Evolutionary conservation across 2,329 filamentous ascomycete genomes (phyloP).

Genomic region (Apiospora saccharicola): DNA sequence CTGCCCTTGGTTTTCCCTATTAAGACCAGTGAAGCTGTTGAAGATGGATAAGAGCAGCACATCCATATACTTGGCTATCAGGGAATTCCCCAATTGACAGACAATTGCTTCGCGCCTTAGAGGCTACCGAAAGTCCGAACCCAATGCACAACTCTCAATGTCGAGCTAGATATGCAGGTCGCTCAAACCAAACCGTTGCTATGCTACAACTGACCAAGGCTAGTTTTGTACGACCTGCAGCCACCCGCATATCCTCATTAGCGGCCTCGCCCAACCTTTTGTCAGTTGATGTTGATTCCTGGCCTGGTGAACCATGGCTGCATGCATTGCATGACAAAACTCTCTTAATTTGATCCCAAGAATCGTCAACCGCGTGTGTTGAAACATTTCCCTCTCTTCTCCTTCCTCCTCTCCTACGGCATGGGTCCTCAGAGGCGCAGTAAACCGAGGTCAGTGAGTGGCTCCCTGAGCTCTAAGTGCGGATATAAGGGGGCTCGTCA

Average conservation of each 20-base stretch:
- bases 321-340: not conserved
- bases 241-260: conserved; percentile 19
- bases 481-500: conserved; percentile 1
- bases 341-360: not conserved
- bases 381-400: not conserved
- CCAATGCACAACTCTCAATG: not conserved
- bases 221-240: not conserved
- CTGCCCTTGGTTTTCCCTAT: not conserved
- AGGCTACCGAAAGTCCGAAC: conserved; percentile 13
- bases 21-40: conserved; percentile 4
- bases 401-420: not conserved
- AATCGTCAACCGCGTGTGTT: not conserved
- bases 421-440: conserved; percentile 6
- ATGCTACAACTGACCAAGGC: not conserved
- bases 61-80: not conserved
- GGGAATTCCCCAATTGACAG: not conserved
- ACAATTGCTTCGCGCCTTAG: not conserved
- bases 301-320: conserved; percentile 10
- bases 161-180: not conserved
- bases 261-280: conserved; percentile 4
- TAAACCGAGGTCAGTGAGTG: conserved; percentile 12
- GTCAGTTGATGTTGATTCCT: conserved; percentile 14
- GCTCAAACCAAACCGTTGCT: conserved; percentile 12
- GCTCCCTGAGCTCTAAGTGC: not conserved
- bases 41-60: not conserved